These are phyloP conservation scores for Sarocladiaceae sp. DNA, from an alignment of 2,329 filamentous ascomycete species.

Conservation along the genomic window DNA sequence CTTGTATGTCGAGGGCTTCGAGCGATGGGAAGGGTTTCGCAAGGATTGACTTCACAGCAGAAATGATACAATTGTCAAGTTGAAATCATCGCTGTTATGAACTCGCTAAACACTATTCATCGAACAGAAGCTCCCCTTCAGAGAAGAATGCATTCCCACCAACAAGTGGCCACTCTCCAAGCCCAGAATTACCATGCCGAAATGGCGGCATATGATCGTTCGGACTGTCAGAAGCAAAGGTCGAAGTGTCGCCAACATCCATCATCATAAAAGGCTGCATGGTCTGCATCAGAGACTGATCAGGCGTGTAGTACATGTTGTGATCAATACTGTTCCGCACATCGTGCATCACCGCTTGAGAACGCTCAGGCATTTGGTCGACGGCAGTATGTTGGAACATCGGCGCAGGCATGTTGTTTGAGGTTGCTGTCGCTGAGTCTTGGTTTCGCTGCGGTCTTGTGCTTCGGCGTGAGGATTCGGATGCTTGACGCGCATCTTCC, in stretches of 20 bases:
- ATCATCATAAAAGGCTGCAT: not conserved
- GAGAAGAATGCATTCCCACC: slow-evolving; percentile 2
- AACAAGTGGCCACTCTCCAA: not conserved
- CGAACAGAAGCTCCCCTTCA: slow-evolving; percentile 2
- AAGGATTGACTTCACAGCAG: slow-evolving; percentile 13
- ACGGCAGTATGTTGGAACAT: not conserved
- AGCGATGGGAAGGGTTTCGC: slow-evolving; percentile 29
- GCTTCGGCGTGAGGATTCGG: not conserved
- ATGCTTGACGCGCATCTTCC: too few species aligned
- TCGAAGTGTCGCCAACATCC: not conserved
- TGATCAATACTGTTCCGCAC: not conserved
- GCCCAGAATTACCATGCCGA: not conserved
- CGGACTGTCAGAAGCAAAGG: not conserved
- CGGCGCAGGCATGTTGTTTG: not conserved
- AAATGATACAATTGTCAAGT: too few species aligned
- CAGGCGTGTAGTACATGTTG: not conserved
- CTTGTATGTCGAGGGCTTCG: slow-evolving; percentile 33
- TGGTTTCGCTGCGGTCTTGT: not conserved
- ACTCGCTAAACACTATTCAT: not conserved
- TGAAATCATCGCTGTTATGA: slow-evolving; percentile 6
- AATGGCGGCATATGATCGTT: not conserved
- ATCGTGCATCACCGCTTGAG: not conserved
- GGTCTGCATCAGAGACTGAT: not conserved
- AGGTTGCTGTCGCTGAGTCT: not conserved
- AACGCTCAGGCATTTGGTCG: not conserved